Evolutionary conservation across 106 monocot genomes (phyloP).

Genomic region (Acanthochlamys bracteata): DNA sequence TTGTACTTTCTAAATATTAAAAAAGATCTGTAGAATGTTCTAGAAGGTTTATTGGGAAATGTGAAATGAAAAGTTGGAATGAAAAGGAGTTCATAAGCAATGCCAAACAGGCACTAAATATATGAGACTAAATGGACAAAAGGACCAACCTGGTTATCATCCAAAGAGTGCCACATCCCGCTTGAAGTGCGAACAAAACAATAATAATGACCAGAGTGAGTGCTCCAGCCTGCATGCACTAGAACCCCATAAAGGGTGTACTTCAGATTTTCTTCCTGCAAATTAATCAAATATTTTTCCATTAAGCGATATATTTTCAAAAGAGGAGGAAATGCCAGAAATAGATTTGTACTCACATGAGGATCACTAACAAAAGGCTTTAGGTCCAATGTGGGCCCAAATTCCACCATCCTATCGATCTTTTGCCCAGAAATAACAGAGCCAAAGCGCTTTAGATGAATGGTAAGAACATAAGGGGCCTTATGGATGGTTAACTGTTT

Average conservation of each 20-base stretch:
- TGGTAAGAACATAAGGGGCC: constrained; percentile 80
- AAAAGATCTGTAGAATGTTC: too few relatives aligned
- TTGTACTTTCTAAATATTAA: too few relatives aligned
- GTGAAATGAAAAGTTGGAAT: too few relatives aligned
- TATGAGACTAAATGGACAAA: not conserved
- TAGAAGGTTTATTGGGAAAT: too few relatives aligned
- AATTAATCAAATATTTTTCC: not conserved
- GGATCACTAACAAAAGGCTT: constrained; percentile 83
- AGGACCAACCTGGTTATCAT: constrained; percentile 59
- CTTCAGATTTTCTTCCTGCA: constrained; percentile 43
- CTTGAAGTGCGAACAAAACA: constrained; percentile 68
- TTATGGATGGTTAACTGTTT: constrained; percentile 83
- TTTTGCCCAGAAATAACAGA: constrained; percentile 56
- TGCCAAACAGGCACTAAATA: too few relatives aligned
- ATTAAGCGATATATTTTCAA: not conserved
- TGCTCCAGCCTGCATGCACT: constrained; percentile 66
- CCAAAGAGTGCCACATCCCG: constrained; percentile 69
- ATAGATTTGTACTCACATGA: constrained; percentile 31
- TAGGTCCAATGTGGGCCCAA: constrained; percentile 58
- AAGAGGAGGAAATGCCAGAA: not conserved
- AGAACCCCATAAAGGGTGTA: constrained; percentile 78
- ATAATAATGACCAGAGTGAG: constrained; percentile 75
- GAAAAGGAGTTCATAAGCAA: too few relatives aligned
- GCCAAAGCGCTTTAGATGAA: constrained; percentile 95
- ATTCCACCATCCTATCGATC: constrained; percentile 74